Conservation (phyloP, 306 rosid genomes). For the Acacia crassicarpa region DNA sequence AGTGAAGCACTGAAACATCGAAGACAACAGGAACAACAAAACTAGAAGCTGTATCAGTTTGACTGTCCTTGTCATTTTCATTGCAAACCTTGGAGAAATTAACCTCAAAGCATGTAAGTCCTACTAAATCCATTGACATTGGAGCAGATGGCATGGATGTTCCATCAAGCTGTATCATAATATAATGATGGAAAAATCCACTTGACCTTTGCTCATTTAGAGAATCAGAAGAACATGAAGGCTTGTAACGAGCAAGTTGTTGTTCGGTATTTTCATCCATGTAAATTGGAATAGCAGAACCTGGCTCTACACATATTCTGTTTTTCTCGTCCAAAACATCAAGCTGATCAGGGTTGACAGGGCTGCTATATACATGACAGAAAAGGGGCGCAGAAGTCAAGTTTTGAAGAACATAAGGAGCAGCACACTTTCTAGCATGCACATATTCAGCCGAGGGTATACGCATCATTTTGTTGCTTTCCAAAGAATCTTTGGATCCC, state of each 20-base stretch:
- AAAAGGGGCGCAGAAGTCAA: constrained; percentile 76
- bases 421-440: constrained; percentile 65
- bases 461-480: constrained; percentile 43
- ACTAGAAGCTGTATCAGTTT: constrained; percentile 41
- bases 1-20: constrained; percentile 84
- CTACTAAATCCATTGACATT: constrained; percentile 95
- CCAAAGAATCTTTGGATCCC: constrained; percentile 48
- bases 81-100: constrained; percentile 63
- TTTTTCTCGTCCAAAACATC: constrained; percentile 40
- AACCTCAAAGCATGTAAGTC: constrained; percentile 86
- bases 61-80: constrained; percentile 38
- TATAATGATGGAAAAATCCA: constrained; percentile 72
- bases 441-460: constrained; percentile 49
- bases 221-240: constrained; percentile 66
- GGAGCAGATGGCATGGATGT: constrained; percentile 71
- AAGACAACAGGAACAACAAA: constrained; percentile 87
- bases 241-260: constrained; percentile 57
- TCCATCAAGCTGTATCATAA: constrained; percentile 85
- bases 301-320: constrained; percentile 67
- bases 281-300: constrained; percentile 73
- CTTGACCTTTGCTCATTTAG: constrained; percentile 62
- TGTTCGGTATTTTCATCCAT: constrained; percentile 67
- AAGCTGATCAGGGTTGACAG: constrained; percentile 45
- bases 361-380: constrained; percentile 58
- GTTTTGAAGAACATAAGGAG: constrained; percentile 91